Evolutionary conservation across 2,329 filamentous ascomycete species (phyloP).

Genomic region (Paracoccidioides brasiliensis): DNA sequence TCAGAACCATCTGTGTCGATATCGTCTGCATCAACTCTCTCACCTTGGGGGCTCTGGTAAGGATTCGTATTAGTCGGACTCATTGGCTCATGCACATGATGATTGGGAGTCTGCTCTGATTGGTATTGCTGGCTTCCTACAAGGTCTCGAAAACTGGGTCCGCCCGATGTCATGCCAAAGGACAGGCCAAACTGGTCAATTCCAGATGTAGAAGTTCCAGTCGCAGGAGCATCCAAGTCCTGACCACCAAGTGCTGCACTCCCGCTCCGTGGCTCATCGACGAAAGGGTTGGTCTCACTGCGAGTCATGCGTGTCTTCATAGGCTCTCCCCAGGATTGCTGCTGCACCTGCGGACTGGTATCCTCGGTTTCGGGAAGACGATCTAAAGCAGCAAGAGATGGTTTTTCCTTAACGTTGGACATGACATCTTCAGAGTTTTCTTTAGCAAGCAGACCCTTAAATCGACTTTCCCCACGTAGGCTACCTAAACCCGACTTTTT

Average conservation of each 20-base stretch:
- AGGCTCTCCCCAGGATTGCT: constrained; percentile 32
- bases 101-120: constrained; percentile 42
- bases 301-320: constrained; percentile 36
- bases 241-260: constrained; percentile 61
- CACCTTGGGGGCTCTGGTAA: constrained; percentile 77
- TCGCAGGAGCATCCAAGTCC: constrained; percentile 46
- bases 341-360: constrained; percentile 35
- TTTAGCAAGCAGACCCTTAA: constrained; percentile 75
- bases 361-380: constrained; percentile 41
- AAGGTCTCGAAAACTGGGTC: constrained; percentile 44
- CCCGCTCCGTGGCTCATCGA: constrained; percentile 40
- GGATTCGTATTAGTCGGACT: constrained; percentile 95
- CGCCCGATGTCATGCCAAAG: constrained; percentile 48
- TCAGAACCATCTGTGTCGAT: constrained; percentile 45
- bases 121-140: constrained; percentile 45
- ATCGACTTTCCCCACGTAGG: constrained; percentile 62
- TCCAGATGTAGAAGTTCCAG: constrained; percentile 23
- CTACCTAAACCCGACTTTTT: constrained; percentile 58
- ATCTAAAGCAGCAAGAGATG: constrained; percentile 39
- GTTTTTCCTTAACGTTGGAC: constrained; percentile 41
- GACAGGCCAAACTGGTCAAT: constrained; percentile 45
- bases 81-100: constrained; percentile 51
- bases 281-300: constrained; percentile 37
- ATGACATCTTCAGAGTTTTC: constrained; percentile 55
- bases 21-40: constrained; percentile 52